Base-by-base conservation (phyloP, 169 alveolate species). In the Cyclospora cayetanensis region DNA sequence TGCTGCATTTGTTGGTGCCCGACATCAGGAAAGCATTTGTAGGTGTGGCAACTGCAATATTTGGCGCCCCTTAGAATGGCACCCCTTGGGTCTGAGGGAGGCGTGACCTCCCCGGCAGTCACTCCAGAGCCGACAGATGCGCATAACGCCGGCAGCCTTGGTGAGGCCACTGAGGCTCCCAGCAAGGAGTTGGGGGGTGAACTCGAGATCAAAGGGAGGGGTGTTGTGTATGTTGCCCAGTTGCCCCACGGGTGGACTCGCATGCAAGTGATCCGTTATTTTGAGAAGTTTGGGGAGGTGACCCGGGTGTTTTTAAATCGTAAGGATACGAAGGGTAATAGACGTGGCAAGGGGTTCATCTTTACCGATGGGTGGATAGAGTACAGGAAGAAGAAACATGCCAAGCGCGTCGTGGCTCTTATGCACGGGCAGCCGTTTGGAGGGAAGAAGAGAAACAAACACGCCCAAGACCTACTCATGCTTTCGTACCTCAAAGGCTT, bases 341-440 rank as follows among this genome's bases (percentile, higher is more conserved):
- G 66, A 37, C 4, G 25, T 25, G 42, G 66, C 25, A 9, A 11
- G 25, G 86, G 66, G 66, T 18, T 46, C 18, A 43, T 72, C 9
- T 72, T 34, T 37, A 72, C 83, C n/a, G 83, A 72, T 15, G 86
- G 66, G 29, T 74, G 86, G 86, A 42, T 74, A 22, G 86, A 74
- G 25, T 74, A 2, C 53, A 37, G 53, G 29, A 74, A 43, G 42
- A 74, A 74, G 65, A 11, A 25, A 42, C 4, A 74, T 22, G 86
- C 86, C 22, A 74, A 74, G 29, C 53, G 25, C 15, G 42, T 74
- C 22, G 86, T 74, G 53, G 41, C 20, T 1, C n/a, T 74, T 1
- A 42, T 12, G 42, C 5, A 74, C 29, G 66, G 86, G 25, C 42
- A 74, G 22, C 41, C 66, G 3, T n/a, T 42, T n/a, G 66, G 66